Percentiles rank a stretch among this genome's conserved stretches.
These are phyloP conservation scores for Monascus ruber DNA, from an alignment of 2,329 filamentous ascomycete species.

Conservation along the genomic window DNA sequence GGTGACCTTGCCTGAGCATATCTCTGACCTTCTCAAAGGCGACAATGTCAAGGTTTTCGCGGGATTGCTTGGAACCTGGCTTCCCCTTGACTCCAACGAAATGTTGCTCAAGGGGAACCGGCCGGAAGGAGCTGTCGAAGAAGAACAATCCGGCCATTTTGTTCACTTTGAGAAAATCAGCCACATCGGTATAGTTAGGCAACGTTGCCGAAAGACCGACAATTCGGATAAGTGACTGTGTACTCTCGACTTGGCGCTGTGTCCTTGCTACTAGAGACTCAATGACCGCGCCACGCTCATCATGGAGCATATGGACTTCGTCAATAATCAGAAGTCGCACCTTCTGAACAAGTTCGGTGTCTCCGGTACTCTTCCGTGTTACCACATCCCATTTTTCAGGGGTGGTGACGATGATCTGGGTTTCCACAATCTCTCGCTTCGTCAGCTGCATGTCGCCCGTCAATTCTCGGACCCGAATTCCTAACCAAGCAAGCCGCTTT, in stretches of 20 bases:
- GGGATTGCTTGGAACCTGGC: constrained; percentile 63
- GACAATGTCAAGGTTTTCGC: constrained; percentile 77
- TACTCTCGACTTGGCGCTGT: constrained; percentile 92
- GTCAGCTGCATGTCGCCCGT: constrained; percentile 99
- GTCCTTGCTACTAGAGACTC: constrained; percentile 94
- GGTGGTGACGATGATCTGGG: constrained; percentile 96
- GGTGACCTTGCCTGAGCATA: constrained; percentile 85
- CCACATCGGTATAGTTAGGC: constrained; percentile 92
- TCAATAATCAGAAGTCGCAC: constrained; percentile 93
- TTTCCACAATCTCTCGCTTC: constrained; percentile 88
- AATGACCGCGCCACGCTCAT: constrained; percentile 89
- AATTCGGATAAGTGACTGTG: constrained; percentile 91
- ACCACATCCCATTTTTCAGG: constrained; percentile 99
- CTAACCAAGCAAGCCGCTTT: constrained; percentile 85
- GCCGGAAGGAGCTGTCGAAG: constrained; percentile 90
- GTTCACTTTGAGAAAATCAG: constrained; percentile 94
- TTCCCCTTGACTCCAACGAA: constrained; percentile 93
- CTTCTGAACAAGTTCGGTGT: constrained; percentile 95
- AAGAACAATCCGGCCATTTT: constrained; percentile 88
- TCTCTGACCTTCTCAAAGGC: constrained; percentile 90
- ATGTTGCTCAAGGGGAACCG: constrained; percentile 91
- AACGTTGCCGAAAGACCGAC: constrained; percentile 90
- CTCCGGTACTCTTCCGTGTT: constrained; percentile 89
- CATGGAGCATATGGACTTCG: constrained; percentile 98
- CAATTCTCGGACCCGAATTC: constrained; percentile 81